Conservation (phyloP, 2,329 filamentous ascomycete species). For the Fusarium sterilihyphosum region DNA sequence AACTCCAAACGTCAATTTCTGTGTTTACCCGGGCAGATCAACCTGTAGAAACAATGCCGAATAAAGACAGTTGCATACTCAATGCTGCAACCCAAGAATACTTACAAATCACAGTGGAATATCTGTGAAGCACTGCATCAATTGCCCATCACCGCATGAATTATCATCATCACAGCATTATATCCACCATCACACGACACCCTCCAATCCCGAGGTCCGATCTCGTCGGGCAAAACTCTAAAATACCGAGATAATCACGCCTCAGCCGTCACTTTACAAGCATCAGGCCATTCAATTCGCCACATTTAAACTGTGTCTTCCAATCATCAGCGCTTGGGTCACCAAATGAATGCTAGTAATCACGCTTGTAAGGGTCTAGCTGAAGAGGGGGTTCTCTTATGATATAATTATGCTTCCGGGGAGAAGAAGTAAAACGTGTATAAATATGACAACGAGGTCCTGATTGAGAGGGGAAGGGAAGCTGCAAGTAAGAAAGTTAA, state of each 20-base stretch:
- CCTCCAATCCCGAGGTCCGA: constrained; percentile 1
- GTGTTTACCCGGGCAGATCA: background rate
- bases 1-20: background rate
- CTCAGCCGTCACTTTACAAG: constrained; percentile 1
- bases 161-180: background rate
- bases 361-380: background rate
- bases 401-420: background rate
- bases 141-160: background rate
- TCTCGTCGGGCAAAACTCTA: constrained; percentile 17
- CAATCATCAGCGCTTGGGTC: background rate
- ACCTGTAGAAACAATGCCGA: background rate
- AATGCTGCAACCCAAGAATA: background rate
- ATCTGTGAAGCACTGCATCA: background rate
- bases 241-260: constrained; percentile 12
- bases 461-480: background rate
- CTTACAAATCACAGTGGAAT: background rate
- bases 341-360: background rate
- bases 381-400: constrained; percentile 7
- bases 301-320: constrained; percentile 4
- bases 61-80: background rate
- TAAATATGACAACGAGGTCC: background rate
- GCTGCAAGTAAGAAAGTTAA: background rate
- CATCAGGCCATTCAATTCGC: constrained; percentile 19
- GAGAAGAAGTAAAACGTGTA: background rate
- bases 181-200: constrained; percentile 4